Evolutionary conservation across 176 grass and related monocot species (phyloP).

Genomic region (Thinopyrum elongatum): DNA sequence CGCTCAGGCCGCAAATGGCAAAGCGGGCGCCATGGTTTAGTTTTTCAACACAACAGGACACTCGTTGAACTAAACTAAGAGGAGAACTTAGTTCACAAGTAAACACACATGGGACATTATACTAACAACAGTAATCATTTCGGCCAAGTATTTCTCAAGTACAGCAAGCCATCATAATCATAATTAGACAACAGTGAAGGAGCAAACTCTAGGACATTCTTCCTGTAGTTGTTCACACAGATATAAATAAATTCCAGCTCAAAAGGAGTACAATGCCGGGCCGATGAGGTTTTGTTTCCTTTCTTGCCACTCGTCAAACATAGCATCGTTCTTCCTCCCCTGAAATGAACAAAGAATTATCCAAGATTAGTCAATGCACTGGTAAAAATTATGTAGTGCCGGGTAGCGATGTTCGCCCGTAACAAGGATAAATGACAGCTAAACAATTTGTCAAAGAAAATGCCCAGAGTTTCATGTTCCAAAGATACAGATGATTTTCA

Average conservation of each 20-base stretch:
- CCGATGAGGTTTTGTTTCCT: not conserved
- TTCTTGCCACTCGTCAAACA: slow-evolving; percentile 44
- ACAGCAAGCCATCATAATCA: not conserved
- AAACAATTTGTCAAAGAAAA: not conserved
- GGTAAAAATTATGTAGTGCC: not conserved
- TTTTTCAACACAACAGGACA: not conserved
- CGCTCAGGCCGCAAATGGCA: not conserved
- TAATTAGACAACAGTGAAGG: not conserved
- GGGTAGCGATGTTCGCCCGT: not conserved
- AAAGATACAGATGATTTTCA: no score
- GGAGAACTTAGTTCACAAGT: not conserved
- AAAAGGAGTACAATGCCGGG: not conserved
- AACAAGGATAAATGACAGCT: not conserved
- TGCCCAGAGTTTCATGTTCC: not conserved
- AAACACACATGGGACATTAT: not conserved
- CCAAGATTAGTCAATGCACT: not conserved
- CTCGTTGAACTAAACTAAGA: no score
- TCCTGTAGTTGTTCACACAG: not conserved
- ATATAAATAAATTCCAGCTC: slow-evolving; percentile 3
- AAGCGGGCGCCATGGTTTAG: not conserved
- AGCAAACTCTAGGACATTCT: not conserved
- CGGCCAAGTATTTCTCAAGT: not conserved
- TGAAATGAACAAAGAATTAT: slow-evolving; percentile 28
- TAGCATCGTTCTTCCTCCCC: slow-evolving; percentile 57
- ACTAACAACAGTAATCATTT: not conserved